A percentile compares a stretch with the other conserved stretches of the same genome.
Conservation (phyloP, 2,329 filamentous ascomycete genomes). For the Tolypocladium nubicola region DNA sequence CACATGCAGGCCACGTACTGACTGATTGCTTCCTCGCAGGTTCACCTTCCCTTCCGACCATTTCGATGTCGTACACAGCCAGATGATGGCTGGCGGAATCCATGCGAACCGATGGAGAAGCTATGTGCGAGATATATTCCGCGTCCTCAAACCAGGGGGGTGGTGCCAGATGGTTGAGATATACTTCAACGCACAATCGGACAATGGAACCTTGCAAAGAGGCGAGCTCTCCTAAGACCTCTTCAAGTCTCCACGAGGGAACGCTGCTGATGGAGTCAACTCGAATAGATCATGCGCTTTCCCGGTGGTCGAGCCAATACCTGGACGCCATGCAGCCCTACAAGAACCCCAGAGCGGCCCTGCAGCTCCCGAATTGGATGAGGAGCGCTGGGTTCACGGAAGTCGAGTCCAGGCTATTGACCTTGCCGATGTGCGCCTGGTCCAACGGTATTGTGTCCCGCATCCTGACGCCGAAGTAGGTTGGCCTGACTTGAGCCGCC, state of each 20-base stretch:
- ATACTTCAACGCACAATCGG: slow-evolving; percentile 75
- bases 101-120: slow-evolving; percentile 60
- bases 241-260: not conserved
- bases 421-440: slow-evolving; percentile 61
- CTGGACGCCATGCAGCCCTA: slow-evolving; percentile 48
- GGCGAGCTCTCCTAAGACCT: slow-evolving; percentile 24
- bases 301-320: slow-evolving; percentile 57
- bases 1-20: not conserved
- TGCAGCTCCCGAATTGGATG: slow-evolving; percentile 49
- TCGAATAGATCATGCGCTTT: slow-evolving; percentile 49
- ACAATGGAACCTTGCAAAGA: slow-evolving; percentile 66
- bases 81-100: slow-evolving; percentile 61
- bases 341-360: slow-evolving; percentile 57
- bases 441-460: slow-evolving; percentile 39
- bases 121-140: slow-evolving; percentile 67
- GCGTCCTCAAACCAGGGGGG: slow-evolving; percentile 61
- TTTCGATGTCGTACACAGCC: slow-evolving; percentile 79
- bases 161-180: slow-evolving; percentile 88
- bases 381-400: slow-evolving; percentile 55
- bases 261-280: slow-evolving; percentile 2
- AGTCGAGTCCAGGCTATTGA: slow-evolving; percentile 54
- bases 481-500: not conserved
- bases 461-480: not conserved
- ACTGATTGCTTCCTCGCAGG: slow-evolving; percentile 17
- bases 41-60: slow-evolving; percentile 59